Conservation (phyloP, 306 rosid species). For the Quercus engelmannii region DNA sequence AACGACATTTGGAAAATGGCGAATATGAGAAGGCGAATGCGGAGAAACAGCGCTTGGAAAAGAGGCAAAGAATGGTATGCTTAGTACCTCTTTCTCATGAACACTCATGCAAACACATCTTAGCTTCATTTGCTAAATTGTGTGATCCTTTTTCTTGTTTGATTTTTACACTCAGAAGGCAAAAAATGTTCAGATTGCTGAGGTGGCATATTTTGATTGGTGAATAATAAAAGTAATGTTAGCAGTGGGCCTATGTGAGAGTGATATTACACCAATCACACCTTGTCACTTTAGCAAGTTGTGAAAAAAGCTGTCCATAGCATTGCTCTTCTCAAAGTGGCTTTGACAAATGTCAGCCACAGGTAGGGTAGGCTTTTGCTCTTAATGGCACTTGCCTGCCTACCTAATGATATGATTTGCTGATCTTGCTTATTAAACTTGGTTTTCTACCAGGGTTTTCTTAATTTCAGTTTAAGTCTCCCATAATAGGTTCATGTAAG, state of each 20-base stretch:
- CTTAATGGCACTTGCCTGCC: neutral
- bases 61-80: constrained; percentile 94
- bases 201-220: too few species aligned
- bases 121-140: neutral
- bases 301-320: too few species aligned
- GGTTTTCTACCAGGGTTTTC: too few species aligned
- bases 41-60: constrained; percentile 89
- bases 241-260: too few species aligned
- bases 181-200: neutral
- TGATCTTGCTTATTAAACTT: neutral
- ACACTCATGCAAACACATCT: neutral
- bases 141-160: neutral
- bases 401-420: neutral
- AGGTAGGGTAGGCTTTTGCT: neutral
- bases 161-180: neutral
- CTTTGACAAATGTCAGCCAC: neutral
- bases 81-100: constrained; percentile 12
- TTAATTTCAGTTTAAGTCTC: too few species aligned
- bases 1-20: constrained; percentile 94
- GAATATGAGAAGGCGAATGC: constrained; percentile 89
- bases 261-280: too few species aligned
- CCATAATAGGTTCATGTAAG: too few species aligned
- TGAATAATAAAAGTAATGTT: too few species aligned
- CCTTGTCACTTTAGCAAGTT: too few species aligned
- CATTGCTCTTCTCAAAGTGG: neutral